Base-by-base conservation (phyloP, 176 grass and related monocot species). In the Secale cereale region DNA sequence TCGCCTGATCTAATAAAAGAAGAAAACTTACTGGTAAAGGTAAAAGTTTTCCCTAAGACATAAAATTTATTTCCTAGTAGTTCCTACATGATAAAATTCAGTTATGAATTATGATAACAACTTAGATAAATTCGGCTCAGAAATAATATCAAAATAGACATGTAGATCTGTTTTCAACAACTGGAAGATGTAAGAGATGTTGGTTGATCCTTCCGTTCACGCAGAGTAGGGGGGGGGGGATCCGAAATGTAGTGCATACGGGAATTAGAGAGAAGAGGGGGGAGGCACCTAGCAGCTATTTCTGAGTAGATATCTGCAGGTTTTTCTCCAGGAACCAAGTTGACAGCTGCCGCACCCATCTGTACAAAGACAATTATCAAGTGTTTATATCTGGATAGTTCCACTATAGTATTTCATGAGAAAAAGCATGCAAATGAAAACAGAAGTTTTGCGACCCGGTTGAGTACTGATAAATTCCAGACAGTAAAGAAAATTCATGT, bases 241-340 rank as follows among this genome's bases (percentile, higher is more conserved):
- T 22, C 52, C 19, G 7, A 22, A 56, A 56, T 3, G 19, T 56
- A 56, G 19, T 56, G 52, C 52, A 9, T 56, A 22, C 1, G 19
- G 19, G 0, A 56, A 56, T 56, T 22, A 22, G 52, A 56, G 52
- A 22, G 54, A 31, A 10, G 54, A 20, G 54, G 19, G 4, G 70
- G 36, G 67, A 2, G 33, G 41, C 62, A 95, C 96, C 96, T 98
- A 75, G 82, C 41, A 79, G 96, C 96, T 89, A 98, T 93, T 84
- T 91, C 96, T 70, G 96, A 95, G 87, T 98, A 98, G 83, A 98
- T 94, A 86, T 98, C 96, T 65, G 89, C 88, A 85, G 96, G 96
- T 73, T 94, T 98, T 30, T 92, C 91, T 87, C 93, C 89, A 40
- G 93, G 87, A 78, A 98, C 89, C 77, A 98, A 93, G 70, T 98